Evolutionary conservation across 768 basidiomycete species (phyloP), one percentile per base, ranked within the genome.

Genomic region (Termitomyces titanicus): DNA sequence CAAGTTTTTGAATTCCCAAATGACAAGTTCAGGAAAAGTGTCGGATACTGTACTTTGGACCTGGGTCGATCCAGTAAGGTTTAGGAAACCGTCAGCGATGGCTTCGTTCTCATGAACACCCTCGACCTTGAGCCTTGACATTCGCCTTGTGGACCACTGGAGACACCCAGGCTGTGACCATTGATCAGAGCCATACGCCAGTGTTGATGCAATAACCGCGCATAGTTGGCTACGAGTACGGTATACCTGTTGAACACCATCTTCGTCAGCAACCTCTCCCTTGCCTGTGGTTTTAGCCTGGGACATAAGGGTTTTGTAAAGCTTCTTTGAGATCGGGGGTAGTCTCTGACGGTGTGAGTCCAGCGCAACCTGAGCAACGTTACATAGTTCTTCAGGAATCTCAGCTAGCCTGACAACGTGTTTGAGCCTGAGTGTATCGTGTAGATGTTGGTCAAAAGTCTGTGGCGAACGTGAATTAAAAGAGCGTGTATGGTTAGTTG

Each of bases 1-100:
- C 6, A 64, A 7, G 37, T 56, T 63, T 34, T 64, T 64, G 49
- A 64, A 64, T 25, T 64, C 61, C 59, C 57, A 62, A 1, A 54
- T 33, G 3, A 40, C 56, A 13, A 64, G 35, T 15, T 47, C 56
- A 2, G 53, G 58, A 37, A 58, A 58, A 11, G 12, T 22, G 7
- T 43, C 29, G 10, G 27, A 29, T 3, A 59, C 52, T 15, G 17
- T 13, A 15, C 20, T 38, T 15, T 50, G 25, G 5, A 24, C 13
- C 1, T 51, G 22, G 1, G 8, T 33, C 10, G 2, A 6, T 4
- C 22, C 5, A 5, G 31, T 20, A 2, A 62, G 18, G 17, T 48
- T 54, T 1, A 62, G 53, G 34, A 54, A 56, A 12, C 58, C 61
- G 25, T 62, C 61, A 1, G 61, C 44, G 10, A 57, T 33, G 0